Evolutionary conservation across 257 asterid species (phyloP).

Genomic region (Primulina huaijiensis): DNA sequence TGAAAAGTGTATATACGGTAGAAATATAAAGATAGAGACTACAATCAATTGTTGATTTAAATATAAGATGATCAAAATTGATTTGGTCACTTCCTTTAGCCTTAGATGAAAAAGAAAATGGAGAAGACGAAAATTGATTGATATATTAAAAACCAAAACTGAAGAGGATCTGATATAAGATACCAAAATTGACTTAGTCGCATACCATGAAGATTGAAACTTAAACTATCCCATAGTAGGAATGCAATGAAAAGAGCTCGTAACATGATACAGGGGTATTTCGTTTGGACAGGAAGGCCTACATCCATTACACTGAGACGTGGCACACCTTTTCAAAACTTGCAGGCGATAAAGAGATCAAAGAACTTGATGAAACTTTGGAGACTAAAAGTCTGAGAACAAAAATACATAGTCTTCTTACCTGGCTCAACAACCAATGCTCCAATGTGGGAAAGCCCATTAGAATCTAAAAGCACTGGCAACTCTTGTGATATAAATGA

Average conservation of each 20-base stretch:
- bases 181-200: neutral
- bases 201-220: neutral
- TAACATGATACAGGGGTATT: neutral
- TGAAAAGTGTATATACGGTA: neutral
- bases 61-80: neutral
- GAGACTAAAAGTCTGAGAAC: slow-evolving; percentile 6
- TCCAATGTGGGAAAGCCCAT: slow-evolving; percentile 49
- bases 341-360: slow-evolving; percentile 3
- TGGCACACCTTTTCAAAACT: neutral
- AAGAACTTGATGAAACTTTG: slow-evolving; percentile 5
- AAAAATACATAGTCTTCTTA: slow-evolving; percentile 28
- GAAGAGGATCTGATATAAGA: neutral
- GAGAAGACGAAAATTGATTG: neutral
- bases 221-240: neutral
- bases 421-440: slow-evolving; percentile 95
- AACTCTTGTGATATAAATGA: slow-evolving; percentile 51
- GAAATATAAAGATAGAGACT: neutral
- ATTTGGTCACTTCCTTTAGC: neutral
- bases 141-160: neutral
- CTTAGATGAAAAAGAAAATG: neutral
- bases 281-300: neutral
- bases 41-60: neutral
- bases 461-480: slow-evolving; percentile 35
- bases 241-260: neutral
- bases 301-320: neutral